Conservation (phyloP, 345 rosid genomes). For the Salix brachista region DNA sequence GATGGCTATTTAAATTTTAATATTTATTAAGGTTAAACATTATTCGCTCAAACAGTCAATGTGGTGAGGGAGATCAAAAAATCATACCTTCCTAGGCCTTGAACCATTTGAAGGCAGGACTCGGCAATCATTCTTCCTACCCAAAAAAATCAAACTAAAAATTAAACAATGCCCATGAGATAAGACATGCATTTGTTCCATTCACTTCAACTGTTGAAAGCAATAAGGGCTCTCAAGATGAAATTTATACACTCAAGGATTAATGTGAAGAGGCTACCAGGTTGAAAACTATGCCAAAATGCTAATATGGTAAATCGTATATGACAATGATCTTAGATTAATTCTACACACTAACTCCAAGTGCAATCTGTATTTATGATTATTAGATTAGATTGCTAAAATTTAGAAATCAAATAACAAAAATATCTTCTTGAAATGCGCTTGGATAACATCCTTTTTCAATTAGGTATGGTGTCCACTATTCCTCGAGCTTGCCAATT, state of each 20-base stretch:
- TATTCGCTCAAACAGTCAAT: neutral
- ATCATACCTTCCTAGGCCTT: conserved; percentile 44
- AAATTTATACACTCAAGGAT: neutral
- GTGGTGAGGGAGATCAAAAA: neutral
- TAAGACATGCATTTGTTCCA: neutral
- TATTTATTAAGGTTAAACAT: too few species aligned
- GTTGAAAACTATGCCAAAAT: neutral
- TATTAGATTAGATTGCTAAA: too few species aligned
- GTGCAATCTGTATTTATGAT: too few species aligned
- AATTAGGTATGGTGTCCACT: neutral
- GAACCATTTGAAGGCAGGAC: conserved; percentile 25
- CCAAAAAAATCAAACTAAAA: neutral
- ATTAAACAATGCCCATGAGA: neutral
- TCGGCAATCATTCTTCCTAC: conserved; percentile 39
- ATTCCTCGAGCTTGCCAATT: too few species aligned
- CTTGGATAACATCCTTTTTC: neutral
- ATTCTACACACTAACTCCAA: neutral
- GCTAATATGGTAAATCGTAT: neutral
- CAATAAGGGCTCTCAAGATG: neutral
- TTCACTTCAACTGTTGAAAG: neutral
- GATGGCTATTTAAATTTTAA: too few species aligned
- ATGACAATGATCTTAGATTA: neutral
- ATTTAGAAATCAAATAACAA: too few species aligned
- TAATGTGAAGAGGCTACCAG: neutral
- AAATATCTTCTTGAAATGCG: neutral